Percentiles rank a stretch among this genome's conserved stretches.
Evolutionary conservation across 352 stramenopile genomes (phyloP).

Genomic region (Pythium aphanidermatum): DNA sequence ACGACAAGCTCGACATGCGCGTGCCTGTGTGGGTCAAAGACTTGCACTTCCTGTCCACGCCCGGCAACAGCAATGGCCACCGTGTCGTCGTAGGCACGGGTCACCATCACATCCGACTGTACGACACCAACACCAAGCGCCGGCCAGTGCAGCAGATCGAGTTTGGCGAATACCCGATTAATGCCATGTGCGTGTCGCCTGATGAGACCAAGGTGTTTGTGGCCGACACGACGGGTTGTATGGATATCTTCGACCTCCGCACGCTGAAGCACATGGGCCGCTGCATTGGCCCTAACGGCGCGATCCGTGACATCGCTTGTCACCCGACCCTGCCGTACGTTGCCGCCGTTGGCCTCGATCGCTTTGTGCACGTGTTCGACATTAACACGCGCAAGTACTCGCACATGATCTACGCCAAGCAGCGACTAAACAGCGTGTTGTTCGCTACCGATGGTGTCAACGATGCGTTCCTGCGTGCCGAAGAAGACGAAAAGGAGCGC

Average conservation of each 20-base stretch:
- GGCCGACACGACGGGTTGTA: slow-evolving; percentile 86
- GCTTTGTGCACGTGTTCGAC: slow-evolving; percentile 93
- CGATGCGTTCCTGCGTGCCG: slow-evolving; percentile 26
- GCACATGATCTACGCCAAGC: slow-evolving; percentile 74
- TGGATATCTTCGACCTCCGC: slow-evolving; percentile 87
- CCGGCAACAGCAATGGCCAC: slow-evolving; percentile 59
- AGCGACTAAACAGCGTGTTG: slow-evolving; percentile 89
- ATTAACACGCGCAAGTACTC: slow-evolving; percentile 73
- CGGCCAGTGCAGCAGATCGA: slow-evolving; percentile 64
- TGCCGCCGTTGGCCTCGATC: slow-evolving; percentile 89
- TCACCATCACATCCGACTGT: slow-evolving; percentile 77
- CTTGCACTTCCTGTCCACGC: slow-evolving; percentile 46
- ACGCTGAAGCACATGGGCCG: slow-evolving; percentile 81
- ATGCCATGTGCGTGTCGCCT: slow-evolving; percentile 60
- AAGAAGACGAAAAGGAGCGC: slow-evolving; percentile 21
- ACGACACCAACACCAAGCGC: slow-evolving; percentile 85
- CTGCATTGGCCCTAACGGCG: slow-evolving; percentile 87
- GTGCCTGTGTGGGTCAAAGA: slow-evolving; percentile 89
- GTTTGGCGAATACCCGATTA: slow-evolving; percentile 70
- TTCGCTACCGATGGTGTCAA: slow-evolving; percentile 83
- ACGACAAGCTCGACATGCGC: slow-evolving; percentile 85
- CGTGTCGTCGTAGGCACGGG: slow-evolving; percentile 69
- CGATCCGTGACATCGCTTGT: slow-evolving; percentile 84
- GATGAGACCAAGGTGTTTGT: slow-evolving; percentile 79
- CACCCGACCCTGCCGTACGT: slow-evolving; percentile 89